Conservation (phyloP, 148 eudicot species). For the Selenicereus undatus region DNA sequence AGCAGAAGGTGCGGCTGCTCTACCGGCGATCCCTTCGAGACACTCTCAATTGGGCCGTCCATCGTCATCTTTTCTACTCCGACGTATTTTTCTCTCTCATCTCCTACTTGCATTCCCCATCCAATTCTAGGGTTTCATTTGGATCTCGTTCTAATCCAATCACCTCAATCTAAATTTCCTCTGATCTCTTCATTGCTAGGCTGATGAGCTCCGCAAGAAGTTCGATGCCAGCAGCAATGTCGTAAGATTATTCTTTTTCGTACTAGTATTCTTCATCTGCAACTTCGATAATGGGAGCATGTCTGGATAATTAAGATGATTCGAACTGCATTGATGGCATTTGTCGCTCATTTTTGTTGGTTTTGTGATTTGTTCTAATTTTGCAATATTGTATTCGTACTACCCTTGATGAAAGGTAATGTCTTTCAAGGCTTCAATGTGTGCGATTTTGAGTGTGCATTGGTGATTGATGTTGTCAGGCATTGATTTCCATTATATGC, state of each 20-base stretch:
- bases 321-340: not conserved
- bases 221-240: constrained; percentile 78
- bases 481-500: not conserved
- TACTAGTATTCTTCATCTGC: not conserved
- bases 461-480: not conserved
- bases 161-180: not conserved
- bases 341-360: not conserved
- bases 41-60: constrained; percentile 98
- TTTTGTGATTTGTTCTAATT: not conserved
- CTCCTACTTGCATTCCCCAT: constrained; percentile 16
- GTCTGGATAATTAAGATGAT: too few species aligned
- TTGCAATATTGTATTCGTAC: not conserved
- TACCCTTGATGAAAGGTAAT: not conserved
- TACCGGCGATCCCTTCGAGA: constrained; percentile 78
- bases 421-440: not conserved
- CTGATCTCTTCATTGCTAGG: constrained; percentile 40
- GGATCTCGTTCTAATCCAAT: not conserved
- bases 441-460: not conserved
- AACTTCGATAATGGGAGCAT: not conserved
- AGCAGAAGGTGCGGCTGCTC: constrained; percentile 72
- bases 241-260: constrained; percentile 33
- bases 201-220: constrained; percentile 73
- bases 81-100: constrained; percentile 46
- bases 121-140: constrained; percentile 30
- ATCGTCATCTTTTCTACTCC: constrained; percentile 87